Base-by-base conservation (phyloP, 345 rosid species). In the Ailanthus altissimus region DNA sequence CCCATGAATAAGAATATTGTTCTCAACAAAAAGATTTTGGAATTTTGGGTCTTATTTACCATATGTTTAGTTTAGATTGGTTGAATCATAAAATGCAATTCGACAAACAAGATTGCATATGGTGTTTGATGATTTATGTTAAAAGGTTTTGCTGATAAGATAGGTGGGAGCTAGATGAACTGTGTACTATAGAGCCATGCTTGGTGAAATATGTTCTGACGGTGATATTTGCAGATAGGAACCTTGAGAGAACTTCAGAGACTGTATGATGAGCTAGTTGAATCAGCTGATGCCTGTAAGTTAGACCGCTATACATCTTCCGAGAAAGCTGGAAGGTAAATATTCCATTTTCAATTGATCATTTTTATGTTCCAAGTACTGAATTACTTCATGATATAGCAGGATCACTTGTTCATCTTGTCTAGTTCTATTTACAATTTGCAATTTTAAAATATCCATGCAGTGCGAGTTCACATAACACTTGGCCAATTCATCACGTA, bases 291-390 rank as follows among this genome's bases (percentile, higher is more conserved):
- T 84, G 90, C 88, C 54, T 96, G 99, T 80, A 84, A 79, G 66
- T 59, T 95, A 80, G 99, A 96, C 80, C 99, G 99, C 21, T 96
- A 96, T 85, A 72, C 90, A n/a, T 81, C 94, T 81, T 90, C 95
- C 6, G 93, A 92, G 81, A 93, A 88, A 84, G 74, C 88, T 53
- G 88, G 87, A 72, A 91, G 99, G 99, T 92, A 67, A 25, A 64
- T 28, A 12, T 73, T 85, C 75, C 60, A 42, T 50, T 81, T 75
- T 72, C 46, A 36, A 51, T 12, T 58, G 61, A 6, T 43, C 16
- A 54, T 82, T 50, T 38, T 58, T 49, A 8, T 53, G 43, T 67
- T 72, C 54, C 59, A 56, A 23, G 70, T 58, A 43, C 47, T 13
- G 5, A 14, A 42, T 74, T 76, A 45, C 42, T 25, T 65, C 26